Conservation (phyloP, 2,329 filamentous ascomycete genomes). For the Samsoniella hepiali region DNA sequence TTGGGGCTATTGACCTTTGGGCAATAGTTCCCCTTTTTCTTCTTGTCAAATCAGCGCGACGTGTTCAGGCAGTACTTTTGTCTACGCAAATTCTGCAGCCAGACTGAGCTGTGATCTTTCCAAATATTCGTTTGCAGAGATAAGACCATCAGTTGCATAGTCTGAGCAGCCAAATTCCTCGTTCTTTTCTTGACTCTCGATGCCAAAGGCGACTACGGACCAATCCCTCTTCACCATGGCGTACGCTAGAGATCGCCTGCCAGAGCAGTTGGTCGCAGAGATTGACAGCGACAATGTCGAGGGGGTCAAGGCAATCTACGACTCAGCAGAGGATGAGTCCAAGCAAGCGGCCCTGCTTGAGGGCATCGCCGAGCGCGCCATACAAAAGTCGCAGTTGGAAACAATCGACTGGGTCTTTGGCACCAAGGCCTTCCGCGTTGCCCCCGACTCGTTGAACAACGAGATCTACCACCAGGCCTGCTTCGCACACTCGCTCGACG, state of each 20-base stretch:
- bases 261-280: background rate
- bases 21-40: constrained; percentile 1
- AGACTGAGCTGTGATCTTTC: background rate
- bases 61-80: background rate
- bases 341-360: constrained; percentile 1
- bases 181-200: background rate
- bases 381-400: background rate
- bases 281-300: background rate
- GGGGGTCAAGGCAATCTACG: background rate
- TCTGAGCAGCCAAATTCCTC: background rate
- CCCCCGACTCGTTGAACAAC: constrained; percentile 2
- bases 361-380: background rate
- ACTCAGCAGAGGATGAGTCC: background rate
- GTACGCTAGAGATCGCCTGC: constrained; percentile 3
- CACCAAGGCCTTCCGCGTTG: background rate
- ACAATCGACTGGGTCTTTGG: background rate
- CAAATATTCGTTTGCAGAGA: constrained; percentile 2
- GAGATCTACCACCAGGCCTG: constrained; percentile 1
- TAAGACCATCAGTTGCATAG: background rate
- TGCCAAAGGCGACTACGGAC: background rate
- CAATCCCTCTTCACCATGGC: background rate
- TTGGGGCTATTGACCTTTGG: background rate
- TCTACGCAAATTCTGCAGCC: background rate
- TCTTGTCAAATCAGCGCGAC: background rate
- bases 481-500: constrained; percentile 1